Base-by-base conservation (phyloP, 768 basidiomycete species). In the Hericium erinaceus region DNA sequence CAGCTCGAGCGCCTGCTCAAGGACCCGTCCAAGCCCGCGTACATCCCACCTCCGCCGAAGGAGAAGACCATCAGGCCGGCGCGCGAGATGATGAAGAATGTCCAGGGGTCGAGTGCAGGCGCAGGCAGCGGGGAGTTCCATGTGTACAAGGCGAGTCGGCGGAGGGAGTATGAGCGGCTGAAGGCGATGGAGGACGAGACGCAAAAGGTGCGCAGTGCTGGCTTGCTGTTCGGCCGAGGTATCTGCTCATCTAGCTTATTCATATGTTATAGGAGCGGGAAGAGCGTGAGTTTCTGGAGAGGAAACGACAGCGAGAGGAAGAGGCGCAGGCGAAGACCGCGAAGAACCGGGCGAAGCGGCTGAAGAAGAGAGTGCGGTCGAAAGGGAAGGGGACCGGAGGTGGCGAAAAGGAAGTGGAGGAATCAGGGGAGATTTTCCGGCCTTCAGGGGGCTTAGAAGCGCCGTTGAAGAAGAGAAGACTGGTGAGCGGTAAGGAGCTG, bases 21-120 rank as follows among this genome's bases (percentile, higher is more conserved):
- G 68, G 90, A 98, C 64, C 97, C 97, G 0, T 69, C 79, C 7
- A 95, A 93, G 68, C 83, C 85, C 1, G 90, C 85, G 1, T 81
- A 81, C 66, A 74, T 98, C 10, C 92, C 95, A 2, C 65, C 80
- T n/a, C 77, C 89, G 1, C 87, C 88, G 5, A 89, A 90, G 69
- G 88, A 90, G 61, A 94, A 91, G 75, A 78, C 77, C 0, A 76
- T 98, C 33, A 77, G 93, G 18, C 77, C 94, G 1, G 78, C 95
- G 9, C 78, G 91, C 52, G 97, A 93, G 69, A 93, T 93, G 91
- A 98, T 99, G 91, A 98, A 97, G 80, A 98, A 98, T 65, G 95
- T 99, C 7, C 95, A 98, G 71, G 97, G 97, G 0, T 95, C 92
- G 15, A 92, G 91, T 70, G 94, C 97, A 7, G 97, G 95, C 48